Percentiles rank a stretch among this genome's conserved stretches.
phyloP scores from a whole-genome alignment of 805 yeast species.

The Blastobotrys terrestris region DNA sequence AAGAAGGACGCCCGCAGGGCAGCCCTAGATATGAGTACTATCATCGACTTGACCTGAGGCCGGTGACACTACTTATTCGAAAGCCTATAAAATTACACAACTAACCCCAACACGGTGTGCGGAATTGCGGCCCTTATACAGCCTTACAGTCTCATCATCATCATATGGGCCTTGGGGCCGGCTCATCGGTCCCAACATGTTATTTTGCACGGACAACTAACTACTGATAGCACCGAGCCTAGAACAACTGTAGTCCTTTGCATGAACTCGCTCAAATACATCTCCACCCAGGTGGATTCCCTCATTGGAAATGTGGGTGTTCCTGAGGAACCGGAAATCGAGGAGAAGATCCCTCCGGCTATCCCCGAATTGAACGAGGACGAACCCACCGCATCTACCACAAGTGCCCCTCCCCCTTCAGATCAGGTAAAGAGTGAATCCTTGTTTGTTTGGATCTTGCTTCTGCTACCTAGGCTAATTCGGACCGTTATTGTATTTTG shows the following conservation, averaged over 20 bases:
- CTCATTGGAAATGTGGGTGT: conserved; percentile 20
- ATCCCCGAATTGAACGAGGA: conserved; percentile 9
- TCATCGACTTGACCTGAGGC: too few relatives aligned
- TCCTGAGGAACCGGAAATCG: not conserved
- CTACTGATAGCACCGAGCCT: too few relatives aligned
- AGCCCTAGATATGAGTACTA: too few relatives aligned
- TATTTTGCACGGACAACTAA: not conserved
- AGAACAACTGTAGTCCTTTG: not conserved
- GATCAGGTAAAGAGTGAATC: not conserved
- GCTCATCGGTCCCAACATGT: not conserved
- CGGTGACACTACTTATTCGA: too few relatives aligned
- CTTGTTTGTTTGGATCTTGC: not conserved
- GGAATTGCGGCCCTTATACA: not conserved
- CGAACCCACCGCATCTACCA: not conserved
- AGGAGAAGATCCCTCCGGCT: not conserved
- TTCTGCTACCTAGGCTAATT: not conserved
- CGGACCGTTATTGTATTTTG: not conserved
- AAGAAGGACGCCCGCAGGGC: too few relatives aligned
- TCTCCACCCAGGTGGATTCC: conserved; percentile 24
- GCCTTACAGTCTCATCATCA: too few relatives aligned
- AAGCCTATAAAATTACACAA: too few relatives aligned
- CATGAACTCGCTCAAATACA: conserved; percentile 26
- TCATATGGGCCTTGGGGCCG: too few relatives aligned
- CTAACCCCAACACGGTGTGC: too few relatives aligned
- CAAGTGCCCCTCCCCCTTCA: not conserved